Evolutionary conservation across 768 basidiomycete genomes (phyloP), one percentile per base, ranked within the genome.

Genomic region (Lactarius akahatsu): DNA sequence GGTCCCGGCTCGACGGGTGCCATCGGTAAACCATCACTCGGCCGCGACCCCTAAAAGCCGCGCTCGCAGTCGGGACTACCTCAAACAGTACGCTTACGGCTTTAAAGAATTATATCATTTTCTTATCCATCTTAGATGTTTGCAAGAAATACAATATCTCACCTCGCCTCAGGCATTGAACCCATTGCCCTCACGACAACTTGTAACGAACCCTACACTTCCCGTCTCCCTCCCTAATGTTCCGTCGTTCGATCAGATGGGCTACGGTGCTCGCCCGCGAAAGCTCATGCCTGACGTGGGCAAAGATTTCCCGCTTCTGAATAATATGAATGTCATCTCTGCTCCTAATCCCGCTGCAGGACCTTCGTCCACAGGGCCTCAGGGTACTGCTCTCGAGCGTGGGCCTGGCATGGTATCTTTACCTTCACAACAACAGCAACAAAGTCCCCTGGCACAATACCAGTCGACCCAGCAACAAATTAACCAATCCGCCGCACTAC

Each of bases 131-230:
- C 63, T 7, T 69, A 95, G 92, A 78, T 98, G 97, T 78, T 82
- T 99, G 30, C 97, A 98, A 79, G 97, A 99, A 82, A 92, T 99
- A 71, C 92, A 93, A 15, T 99, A 99, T 77, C 81, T 99, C 62
- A 99, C 97, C 1, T 98, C 96, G 0, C 89, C 94, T 1, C 92
- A 97, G 76, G 96, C 97, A 7, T 90, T 98, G 85, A 99, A 99
- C 75, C 97, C 97, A 54, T 82, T 98, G 59, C 94, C 94, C 3
- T 91, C 94, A 67, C 86, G 93, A 72, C 90, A 92, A 2, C 81
- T 94, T 64, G 77, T 88, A 64, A 86, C 83, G 71, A 91, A 86
- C 72, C 76, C 87, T 34, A 80, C 84, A 57, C 82, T 88, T 62
- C 83, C 87, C 43, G 80, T 89, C 67, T 79, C 86, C 45, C 78